phyloP scores from a whole-genome alignment of 768 basidiomycete genomes.

The Ramaria sp. region DNA sequence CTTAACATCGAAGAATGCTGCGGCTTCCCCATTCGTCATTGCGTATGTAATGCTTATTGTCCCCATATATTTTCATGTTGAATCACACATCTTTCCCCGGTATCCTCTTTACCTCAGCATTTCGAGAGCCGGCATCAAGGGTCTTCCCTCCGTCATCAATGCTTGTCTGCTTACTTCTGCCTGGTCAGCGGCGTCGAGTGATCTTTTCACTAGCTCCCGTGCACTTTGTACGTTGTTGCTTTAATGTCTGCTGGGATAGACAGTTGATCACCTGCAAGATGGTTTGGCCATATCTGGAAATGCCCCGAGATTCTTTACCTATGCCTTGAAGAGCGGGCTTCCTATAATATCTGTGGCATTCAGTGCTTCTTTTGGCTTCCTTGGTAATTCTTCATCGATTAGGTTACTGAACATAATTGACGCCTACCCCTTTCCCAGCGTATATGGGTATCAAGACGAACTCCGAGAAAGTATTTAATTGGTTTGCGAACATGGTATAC shows the following conservation, averaged over 20 bases:
- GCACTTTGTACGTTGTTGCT: slow-evolving; percentile 18
- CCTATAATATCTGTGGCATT: slow-evolving; percentile 67
- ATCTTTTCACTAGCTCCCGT: slow-evolving; percentile 29
- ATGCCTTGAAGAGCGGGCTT: slow-evolving; percentile 60
- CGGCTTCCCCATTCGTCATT: slow-evolving; percentile 47
- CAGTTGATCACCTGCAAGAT: slow-evolving; percentile 31
- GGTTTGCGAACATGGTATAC: slow-evolving; percentile 56
- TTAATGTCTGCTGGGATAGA: neutral
- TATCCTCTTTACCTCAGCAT: slow-evolving; percentile 14
- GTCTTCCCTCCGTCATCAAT: slow-evolving; percentile 28
- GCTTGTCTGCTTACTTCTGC: slow-evolving; percentile 29
- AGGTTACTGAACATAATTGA: neutral
- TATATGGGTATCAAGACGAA: slow-evolving; percentile 68
- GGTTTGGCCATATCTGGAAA: slow-evolving; percentile 73
- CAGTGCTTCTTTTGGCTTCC: slow-evolving; percentile 49
- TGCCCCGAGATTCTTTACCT: slow-evolving; percentile 71
- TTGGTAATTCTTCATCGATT: slow-evolving; percentile 17
- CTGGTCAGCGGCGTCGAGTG: slow-evolving; percentile 31
- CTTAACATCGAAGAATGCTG: slow-evolving; percentile 32
- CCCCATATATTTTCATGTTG: neutral
- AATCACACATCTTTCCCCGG: neutral
- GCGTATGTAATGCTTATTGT: slow-evolving; percentile 19
- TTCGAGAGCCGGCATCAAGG: slow-evolving; percentile 44
- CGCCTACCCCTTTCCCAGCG: slow-evolving; percentile 41
- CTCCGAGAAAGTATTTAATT: slow-evolving; percentile 65